phyloP scores from a whole-genome alignment of 164 flowering plant species.

The Magnolia changhungtana region DNA sequence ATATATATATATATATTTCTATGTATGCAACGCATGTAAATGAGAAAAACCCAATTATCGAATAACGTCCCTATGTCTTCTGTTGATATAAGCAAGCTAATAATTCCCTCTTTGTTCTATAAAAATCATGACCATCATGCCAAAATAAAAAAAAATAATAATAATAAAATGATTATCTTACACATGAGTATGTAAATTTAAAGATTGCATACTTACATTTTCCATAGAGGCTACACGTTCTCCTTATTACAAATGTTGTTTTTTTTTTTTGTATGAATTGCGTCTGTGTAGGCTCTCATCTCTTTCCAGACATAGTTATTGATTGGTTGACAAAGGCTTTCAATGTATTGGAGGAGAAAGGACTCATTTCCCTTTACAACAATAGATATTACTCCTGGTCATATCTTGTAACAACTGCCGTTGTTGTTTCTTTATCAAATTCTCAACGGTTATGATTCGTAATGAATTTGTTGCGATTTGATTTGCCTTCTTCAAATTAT shows the following conservation, averaged over 20 bases:
- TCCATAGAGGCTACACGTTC: neutral
- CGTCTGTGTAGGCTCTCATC: constrained; percentile 22
- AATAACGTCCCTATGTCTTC: neutral
- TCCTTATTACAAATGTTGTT: neutral
- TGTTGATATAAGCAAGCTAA: neutral
- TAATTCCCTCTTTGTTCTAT: neutral
- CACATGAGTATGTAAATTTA: neutral
- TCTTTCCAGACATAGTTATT: constrained; percentile 44
- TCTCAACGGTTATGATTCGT: neutral
- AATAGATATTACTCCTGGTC: constrained; percentile 4
- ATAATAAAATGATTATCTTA: neutral
- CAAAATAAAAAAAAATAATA: neutral
- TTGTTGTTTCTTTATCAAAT: constrained; percentile 11
- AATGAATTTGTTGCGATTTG: neutral
- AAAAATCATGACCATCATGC: neutral
- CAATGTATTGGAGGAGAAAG: constrained; percentile 14
- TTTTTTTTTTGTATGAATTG: constrained; percentile 5
- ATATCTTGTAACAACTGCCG: constrained; percentile 26
- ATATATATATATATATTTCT: neutral
- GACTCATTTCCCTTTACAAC: neutral
- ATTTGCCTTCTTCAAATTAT: neutral
- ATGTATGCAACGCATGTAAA: neutral
- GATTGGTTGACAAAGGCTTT: constrained; percentile 36
- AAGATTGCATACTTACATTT: neutral
- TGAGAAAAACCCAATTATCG: neutral